Percentiles rank a stretch among this genome's conserved stretches.
phyloP scores from a whole-genome alignment of 768 basidiomycete species.

The Kwoniella shandongensis region DNA sequence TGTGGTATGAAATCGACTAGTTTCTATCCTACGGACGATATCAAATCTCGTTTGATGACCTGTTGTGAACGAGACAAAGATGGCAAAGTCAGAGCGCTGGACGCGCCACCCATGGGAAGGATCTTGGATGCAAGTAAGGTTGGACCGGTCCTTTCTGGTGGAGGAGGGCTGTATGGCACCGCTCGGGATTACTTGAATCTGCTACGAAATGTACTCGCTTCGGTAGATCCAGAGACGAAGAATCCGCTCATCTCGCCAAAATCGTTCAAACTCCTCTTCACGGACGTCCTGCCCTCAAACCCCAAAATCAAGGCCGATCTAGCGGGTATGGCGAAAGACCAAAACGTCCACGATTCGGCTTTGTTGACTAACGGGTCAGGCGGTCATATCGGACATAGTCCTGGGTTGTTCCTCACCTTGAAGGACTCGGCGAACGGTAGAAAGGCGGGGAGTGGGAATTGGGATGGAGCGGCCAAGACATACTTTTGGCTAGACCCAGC shows the following conservation, averaged over 20 bases:
- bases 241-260: slow-evolving; percentile 1
- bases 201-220: slow-evolving; percentile 13
- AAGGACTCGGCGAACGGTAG: slow-evolving; percentile 11
- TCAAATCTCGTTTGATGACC: neutral
- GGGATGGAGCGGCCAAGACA: slow-evolving; percentile 28
- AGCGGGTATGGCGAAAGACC: slow-evolving; percentile 5
- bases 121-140: slow-evolving; percentile 8
- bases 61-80: neutral
- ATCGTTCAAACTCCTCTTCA: slow-evolving; percentile 13
- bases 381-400: slow-evolving; percentile 2
- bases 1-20: slow-evolving; percentile 6
- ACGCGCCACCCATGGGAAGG: slow-evolving; percentile 3
- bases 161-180: slow-evolving; percentile 28
- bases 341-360: slow-evolving; percentile 9
- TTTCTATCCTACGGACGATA: slow-evolving; percentile 20
- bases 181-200: slow-evolving; percentile 25
- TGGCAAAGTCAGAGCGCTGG: neutral
- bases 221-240: neutral
- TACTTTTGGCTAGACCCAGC: slow-evolving; percentile 21
- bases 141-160: slow-evolving; percentile 7
- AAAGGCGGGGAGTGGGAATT: slow-evolving; percentile 12
- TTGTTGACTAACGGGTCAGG: slow-evolving; percentile 4
- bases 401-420: slow-evolving; percentile 10
- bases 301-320: slow-evolving; percentile 5
- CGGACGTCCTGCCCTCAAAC: neutral